Percentiles rank a stretch among this genome's conserved stretches.
These are phyloP conservation scores for Protea cynaroides DNA, from an alignment of 164 flowering plant genomes.

Conservation along the genomic window DNA sequence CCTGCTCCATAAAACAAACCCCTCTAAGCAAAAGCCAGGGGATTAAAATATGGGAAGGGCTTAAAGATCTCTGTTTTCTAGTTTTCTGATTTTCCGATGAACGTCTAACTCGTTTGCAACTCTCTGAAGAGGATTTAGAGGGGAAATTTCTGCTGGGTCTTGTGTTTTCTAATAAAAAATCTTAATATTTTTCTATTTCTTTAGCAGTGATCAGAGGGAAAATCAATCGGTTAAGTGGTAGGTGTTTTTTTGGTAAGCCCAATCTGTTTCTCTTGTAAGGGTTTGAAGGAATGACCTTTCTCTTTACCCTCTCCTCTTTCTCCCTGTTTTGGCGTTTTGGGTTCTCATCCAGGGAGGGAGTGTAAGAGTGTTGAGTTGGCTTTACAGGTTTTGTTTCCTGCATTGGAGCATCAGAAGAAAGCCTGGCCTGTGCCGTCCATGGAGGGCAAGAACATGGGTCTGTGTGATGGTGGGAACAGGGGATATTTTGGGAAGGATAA, in stretches of 20 bases:
- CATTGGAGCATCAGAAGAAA: constrained; percentile 8
- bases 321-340: constrained; percentile 1
- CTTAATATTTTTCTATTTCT: background rate
- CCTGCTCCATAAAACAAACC: background rate
- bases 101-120: background rate
- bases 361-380: constrained; percentile 3
- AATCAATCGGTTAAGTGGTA: background rate
- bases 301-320: background rate
- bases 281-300: constrained; percentile 11
- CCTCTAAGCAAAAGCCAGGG: background rate
- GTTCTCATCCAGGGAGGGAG: constrained; percentile 6
- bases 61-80: background rate
- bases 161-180: background rate
- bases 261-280: background rate
- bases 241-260: background rate
- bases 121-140: background rate
- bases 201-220: background rate
- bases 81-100: constrained; percentile 6
- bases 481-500: constrained; percentile 4
- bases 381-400: constrained; percentile 12
- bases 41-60: too few relatives aligned
- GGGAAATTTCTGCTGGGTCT: constrained; percentile 6
- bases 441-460: constrained; percentile 5
- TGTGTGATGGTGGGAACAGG: background rate
- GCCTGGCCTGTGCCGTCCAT: constrained; percentile 15